These are phyloP conservation scores for Kodamaea neixiangensis DNA, from an alignment of 805 yeast genomes.

Conservation along the genomic window DNA sequence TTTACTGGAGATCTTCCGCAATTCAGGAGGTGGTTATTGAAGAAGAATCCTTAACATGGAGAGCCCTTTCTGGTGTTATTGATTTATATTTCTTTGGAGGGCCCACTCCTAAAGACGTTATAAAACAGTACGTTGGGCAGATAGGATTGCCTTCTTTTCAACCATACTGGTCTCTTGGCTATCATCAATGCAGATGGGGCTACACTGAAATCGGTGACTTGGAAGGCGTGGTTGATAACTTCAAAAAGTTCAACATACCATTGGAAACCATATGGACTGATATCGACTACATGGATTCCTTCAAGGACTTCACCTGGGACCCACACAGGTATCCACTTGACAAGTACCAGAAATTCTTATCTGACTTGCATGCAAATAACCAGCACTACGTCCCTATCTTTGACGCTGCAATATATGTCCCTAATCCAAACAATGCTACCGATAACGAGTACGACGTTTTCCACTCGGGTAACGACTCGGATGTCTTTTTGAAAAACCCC, in stretches of 20 bases:
- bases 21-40: slow-evolving; percentile 30
- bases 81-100: slow-evolving; percentile 29
- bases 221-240: slow-evolving; percentile 19
- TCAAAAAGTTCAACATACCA: slow-evolving; percentile 20
- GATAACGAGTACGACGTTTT: slow-evolving; percentile 20
- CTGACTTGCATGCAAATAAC: slow-evolving; percentile 18
- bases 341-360: slow-evolving; percentile 18
- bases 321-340: slow-evolving; percentile 22
- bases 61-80: slow-evolving; percentile 28
- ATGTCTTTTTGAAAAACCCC: slow-evolving; percentile 24
- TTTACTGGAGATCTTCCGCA: slow-evolving; percentile 31
- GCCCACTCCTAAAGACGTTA: slow-evolving; percentile 25
- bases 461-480: slow-evolving; percentile 19
- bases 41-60: slow-evolving; percentile 28
- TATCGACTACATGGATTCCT: slow-evolving; percentile 28
- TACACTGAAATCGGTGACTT: slow-evolving; percentile 19
- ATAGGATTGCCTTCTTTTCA: slow-evolving; percentile 27
- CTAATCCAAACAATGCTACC: slow-evolving; percentile 22
- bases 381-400: slow-evolving; percentile 29
- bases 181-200: slow-evolving; percentile 31
- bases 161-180: slow-evolving; percentile 30
- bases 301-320: slow-evolving; percentile 26
- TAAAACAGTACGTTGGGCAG: slow-evolving; percentile 22
- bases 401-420: slow-evolving; percentile 29
- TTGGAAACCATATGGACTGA: slow-evolving; percentile 28